A percentile compares a stretch with the other conserved stretches of the same genome.
Conservation (phyloP, 345 rosid species). For the Citrus glauca region DNA sequence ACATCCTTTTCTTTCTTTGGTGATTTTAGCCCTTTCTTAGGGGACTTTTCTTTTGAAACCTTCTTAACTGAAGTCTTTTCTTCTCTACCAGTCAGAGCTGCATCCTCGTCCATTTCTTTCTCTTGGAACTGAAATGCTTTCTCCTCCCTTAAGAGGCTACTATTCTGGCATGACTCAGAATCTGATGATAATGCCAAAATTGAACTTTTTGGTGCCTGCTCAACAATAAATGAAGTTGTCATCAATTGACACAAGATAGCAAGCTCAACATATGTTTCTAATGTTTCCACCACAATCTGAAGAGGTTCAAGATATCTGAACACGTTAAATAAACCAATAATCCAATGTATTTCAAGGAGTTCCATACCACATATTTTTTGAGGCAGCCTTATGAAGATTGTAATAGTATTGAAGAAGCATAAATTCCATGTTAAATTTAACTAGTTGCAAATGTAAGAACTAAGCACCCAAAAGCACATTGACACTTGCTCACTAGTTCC, state of each 20-base stretch:
- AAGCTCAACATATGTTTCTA: neutral
- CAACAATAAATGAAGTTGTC: conserved; percentile 11
- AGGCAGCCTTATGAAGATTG: neutral
- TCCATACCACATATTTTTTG: too few species aligned
- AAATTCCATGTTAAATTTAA: neutral
- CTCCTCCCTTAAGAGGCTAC: conserved; percentile 19
- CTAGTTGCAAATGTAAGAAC: neutral
- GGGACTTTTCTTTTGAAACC: conserved; percentile 47
- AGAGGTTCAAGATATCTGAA: neutral
- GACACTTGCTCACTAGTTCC: too few species aligned
- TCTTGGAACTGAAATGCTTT: conserved; percentile 21
- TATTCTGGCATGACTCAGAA: conserved; percentile 57
- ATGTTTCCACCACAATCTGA: neutral
- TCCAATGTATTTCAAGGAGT: neutral
- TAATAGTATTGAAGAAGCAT: neutral
- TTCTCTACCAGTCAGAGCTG: conserved; percentile 17
- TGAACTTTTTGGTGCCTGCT: conserved; percentile 41
- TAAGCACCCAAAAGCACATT: neutral
- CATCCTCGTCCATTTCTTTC: conserved; percentile 36
- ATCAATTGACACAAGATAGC: conserved; percentile 13
- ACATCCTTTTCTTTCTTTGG: conserved; percentile 33
- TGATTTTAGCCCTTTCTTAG: conserved; percentile 30
- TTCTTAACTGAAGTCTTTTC: conserved; percentile 37
- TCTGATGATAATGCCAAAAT: conserved; percentile 62
- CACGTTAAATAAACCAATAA: neutral